A percentile compares a stretch with the other conserved stretches of the same genome.
phyloP scores from a whole-genome alignment of 352 stramenopile species.

The Blastocystis sp. region DNA sequence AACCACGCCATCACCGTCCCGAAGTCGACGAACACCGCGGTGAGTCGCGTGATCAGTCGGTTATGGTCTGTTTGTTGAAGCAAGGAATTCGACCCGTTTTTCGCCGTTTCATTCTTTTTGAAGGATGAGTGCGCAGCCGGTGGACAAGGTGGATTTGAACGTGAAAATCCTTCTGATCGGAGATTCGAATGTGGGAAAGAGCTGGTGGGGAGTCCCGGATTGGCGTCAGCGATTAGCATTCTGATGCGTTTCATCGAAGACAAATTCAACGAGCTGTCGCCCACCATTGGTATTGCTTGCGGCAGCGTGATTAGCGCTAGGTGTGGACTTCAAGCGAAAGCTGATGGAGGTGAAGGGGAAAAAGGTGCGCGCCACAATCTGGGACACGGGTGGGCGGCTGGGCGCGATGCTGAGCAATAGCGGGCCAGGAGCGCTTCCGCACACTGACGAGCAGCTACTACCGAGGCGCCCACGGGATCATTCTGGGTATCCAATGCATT shows the following conservation, averaged over 20 bases:
- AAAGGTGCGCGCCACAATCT: conserved; percentile 86
- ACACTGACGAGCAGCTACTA: conserved; percentile 87
- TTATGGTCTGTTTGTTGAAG: conserved; percentile 30
- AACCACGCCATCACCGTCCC: conserved; percentile 55
- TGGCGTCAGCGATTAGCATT: conserved; percentile 75
- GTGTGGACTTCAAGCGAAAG: conserved; percentile 88
- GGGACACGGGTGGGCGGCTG: conserved; percentile 77
- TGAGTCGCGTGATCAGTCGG: not conserved
- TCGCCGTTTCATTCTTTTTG: not conserved
- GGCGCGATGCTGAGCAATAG: conserved; percentile 70
- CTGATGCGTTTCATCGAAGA: conserved; percentile 85
- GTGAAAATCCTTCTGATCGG: conserved; percentile 88
- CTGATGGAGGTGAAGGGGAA: conserved; percentile 84
- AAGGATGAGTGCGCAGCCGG: conserved; percentile 64
- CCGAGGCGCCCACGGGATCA: conserved; percentile 84
- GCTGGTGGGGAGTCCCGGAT: conserved; percentile 76
- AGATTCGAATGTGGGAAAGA: conserved; percentile 86
- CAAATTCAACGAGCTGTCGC: conserved; percentile 84
- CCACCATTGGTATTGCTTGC: conserved; percentile 77
- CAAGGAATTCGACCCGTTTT: not conserved
- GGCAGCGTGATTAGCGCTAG: conserved; percentile 71
- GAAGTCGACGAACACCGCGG: conserved; percentile 30
- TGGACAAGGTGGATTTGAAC: conserved; percentile 77
- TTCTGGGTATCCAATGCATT: conserved; percentile 77
- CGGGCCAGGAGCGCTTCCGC: conserved; percentile 83